Base-by-base conservation (phyloP, 1,139 yeast genomes). In the Lodderomyces metapsilosis region DNA sequence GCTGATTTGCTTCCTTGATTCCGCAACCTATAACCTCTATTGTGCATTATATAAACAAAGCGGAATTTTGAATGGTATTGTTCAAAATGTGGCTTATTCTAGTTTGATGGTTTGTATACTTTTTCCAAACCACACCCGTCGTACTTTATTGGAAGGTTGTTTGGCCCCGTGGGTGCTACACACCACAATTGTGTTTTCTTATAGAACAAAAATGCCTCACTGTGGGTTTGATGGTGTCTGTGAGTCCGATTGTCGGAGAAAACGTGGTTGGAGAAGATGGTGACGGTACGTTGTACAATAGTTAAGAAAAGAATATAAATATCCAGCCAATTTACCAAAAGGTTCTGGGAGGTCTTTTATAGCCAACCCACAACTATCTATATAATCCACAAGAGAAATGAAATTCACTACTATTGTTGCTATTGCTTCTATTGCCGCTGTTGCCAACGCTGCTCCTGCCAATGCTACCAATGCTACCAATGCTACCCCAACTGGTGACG, bases 391-490 rank as follows among this genome's bases (percentile, higher is more conserved):
- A 6, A 24, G 5, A 25, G 12, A 25, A 12, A 28, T 28, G 32
- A 28, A 28, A 28, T 28, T 28, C 32, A 28, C 18, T 28, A 28
- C 32, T 9, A 28, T 15, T 15, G n/a, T 18, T 28, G 32, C 32
- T 15, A 10, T 15, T 28, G 32, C 32, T 28, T 28, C 18, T 6
- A 15, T 28, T 16, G 32, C 18, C 12, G 32, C 18, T 15, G 32
- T 28, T 10, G 32, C 32, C 8, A 15, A 6, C 5, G 18, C 32
- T 7, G 32, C 32, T 16, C 32, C 32, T 15, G 18, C 32, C 8
- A 5, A 5, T 20, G 18, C 32, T 7, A 15, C 32, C n/a, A n/a
- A n/a, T n/a, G n/a, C n/a, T n/a, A n/a, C n/a, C n/a, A n/a, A n/a
- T n/a, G n/a, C 32, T 15, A 10, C 32, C 18, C 18, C 32, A 13